Evolutionary conservation across 1,139 yeast species (phyloP).

Genomic region (Yamadazyma buinensis): DNA sequence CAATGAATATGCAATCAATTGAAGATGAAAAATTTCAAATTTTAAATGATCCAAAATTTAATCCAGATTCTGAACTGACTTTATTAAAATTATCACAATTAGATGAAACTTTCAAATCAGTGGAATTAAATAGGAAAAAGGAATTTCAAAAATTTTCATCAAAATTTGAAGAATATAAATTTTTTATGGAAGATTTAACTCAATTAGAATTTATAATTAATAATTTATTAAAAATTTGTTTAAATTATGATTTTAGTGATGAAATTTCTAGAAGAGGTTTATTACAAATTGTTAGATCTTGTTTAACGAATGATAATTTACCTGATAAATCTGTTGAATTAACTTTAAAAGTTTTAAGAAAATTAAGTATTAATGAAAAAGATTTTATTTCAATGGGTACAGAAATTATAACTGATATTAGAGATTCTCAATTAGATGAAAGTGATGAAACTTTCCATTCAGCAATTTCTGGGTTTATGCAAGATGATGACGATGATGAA

Average conservation of each 20-base stretch:
- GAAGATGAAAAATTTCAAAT: conserved; percentile 3
- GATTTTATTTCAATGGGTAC: conserved; percentile 82
- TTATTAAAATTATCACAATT: conserved; percentile 7
- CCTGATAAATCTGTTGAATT: conserved; percentile 51
- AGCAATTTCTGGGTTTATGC: conserved; percentile 42
- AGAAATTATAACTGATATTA: conserved; percentile 82
- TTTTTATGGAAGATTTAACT: conserved; percentile 32
- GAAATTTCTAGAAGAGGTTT: conserved; percentile 87
- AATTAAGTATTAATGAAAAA: conserved; percentile 71
- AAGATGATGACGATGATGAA: conserved; percentile 16
- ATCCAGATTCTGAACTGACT: conserved; percentile 2
- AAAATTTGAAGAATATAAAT: conserved; percentile 20
- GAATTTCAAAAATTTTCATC: conserved; percentile 9
- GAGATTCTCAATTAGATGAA: conserved; percentile 59
- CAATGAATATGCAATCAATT: conserved; percentile 3
- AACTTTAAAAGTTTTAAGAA: conserved; percentile 63
- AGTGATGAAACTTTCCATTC: conserved; percentile 51
- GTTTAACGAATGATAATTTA: conserved; percentile 53
- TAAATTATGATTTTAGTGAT: conserved; percentile 80
- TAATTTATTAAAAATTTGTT: conserved; percentile 67
- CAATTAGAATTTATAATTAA: conserved; percentile 74
- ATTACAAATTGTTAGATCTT: conserved; percentile 65
- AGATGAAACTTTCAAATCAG: conserved; percentile 10
- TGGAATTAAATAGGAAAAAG: conserved; percentile 8
- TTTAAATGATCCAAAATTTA: conserved; percentile 1